Percentiles rank a stretch among this genome's conserved stretches.
Conservation (phyloP, 345 rosid species). For the Pelargonium nanum region DNA sequence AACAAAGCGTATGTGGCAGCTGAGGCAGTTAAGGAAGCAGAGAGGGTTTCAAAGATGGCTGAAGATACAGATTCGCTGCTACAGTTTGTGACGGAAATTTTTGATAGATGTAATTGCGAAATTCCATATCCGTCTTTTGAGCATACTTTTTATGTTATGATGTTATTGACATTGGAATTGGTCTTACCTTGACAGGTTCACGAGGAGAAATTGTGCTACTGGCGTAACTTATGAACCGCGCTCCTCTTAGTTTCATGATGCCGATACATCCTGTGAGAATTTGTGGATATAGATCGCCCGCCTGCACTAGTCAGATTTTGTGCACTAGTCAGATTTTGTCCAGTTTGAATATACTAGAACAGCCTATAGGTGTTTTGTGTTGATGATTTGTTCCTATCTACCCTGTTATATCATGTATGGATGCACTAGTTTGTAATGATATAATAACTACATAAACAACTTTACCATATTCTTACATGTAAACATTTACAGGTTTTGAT, state of each 20-base stretch:
- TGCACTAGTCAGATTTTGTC: no score
- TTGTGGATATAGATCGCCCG: background rate
- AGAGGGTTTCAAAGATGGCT: slow-evolving; percentile 48
- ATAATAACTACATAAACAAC: no score
- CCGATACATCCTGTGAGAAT: background rate
- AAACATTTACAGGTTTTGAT: no score
- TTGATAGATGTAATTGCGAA: slow-evolving; percentile 35
- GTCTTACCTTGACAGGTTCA: slow-evolving; percentile 27
- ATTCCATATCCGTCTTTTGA: background rate
- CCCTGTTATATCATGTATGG: no score
- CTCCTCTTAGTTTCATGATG: background rate
- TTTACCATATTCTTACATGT: no score
- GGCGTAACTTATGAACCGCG: slow-evolving; percentile 11
- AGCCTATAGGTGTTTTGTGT: no score
- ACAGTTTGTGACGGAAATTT: slow-evolving; percentile 40
- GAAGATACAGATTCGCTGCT: slow-evolving; percentile 38
- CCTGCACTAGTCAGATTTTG: no score
- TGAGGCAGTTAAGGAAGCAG: slow-evolving; percentile 68
- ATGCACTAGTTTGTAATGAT: no score
- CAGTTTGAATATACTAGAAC: no score
- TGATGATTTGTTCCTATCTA: no score
- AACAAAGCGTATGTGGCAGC: slow-evolving; percentile 56
- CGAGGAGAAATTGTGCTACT: slow-evolving; percentile 32
- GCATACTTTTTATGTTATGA: background rate
- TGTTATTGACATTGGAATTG: background rate